Evolutionary conservation across 2,329 filamentous ascomycete species (phyloP).

Genomic region (Cladosporium phlei): DNA sequence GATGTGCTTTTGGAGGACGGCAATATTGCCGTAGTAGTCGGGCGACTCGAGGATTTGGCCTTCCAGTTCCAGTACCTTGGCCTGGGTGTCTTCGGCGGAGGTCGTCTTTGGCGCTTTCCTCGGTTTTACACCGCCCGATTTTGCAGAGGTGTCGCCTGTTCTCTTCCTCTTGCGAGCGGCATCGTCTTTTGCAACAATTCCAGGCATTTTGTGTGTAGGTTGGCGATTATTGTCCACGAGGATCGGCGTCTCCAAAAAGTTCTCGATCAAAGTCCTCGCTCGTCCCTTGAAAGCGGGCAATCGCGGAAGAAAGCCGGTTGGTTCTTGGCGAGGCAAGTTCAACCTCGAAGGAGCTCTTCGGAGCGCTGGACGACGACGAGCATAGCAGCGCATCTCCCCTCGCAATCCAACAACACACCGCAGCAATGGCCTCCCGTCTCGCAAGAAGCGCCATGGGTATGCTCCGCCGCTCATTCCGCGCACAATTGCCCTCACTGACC

Average conservation of each 20-base stretch:
- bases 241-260: conserved; percentile 1
- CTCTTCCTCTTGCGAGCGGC: conserved; percentile 43
- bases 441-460: conserved; percentile 91
- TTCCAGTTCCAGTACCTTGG: conserved; percentile 70
- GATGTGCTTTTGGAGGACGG: conserved; percentile 57
- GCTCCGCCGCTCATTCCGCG: conserved; percentile 37
- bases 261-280: no score
- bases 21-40: conserved; percentile 89
- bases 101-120: conserved; percentile 37
- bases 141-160: conserved; percentile 19
- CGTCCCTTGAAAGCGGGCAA: no score
- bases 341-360: conserved; percentile 2
- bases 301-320: no score
- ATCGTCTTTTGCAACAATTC: conserved; percentile 22
- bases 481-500: conserved; percentile 26
- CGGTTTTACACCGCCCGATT: conserved; percentile 27
- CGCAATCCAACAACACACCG: conserved; percentile 53
- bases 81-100: conserved; percentile 49
- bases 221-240: no score
- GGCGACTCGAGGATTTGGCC: conserved; percentile 76
- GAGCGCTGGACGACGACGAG: conserved; percentile 17
- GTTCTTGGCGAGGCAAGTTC: no score
- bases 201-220: conserved; percentile 35
- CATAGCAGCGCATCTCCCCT: conserved; percentile 33
- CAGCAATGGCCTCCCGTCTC: conserved; percentile 96